These are phyloP conservation scores for Curvularia verruculosa DNA, from an alignment of 2,329 filamentous ascomycete species.

Conservation along the genomic window DNA sequence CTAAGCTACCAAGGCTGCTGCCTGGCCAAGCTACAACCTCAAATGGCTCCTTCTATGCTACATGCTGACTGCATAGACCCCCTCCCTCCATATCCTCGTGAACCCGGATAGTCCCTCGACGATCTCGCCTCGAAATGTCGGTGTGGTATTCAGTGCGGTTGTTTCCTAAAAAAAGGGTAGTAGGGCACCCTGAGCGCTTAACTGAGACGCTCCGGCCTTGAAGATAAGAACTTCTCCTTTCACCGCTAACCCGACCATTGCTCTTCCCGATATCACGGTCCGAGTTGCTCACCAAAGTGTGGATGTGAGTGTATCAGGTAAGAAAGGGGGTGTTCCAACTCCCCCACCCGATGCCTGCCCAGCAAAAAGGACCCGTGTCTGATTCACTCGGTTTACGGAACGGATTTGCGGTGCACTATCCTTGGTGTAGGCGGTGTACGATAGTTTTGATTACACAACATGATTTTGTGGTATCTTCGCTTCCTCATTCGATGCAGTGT, in stretches of 20 bases:
- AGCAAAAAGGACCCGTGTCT: not conserved
- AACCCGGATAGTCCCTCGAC: not conserved
- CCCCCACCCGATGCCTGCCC: not conserved
- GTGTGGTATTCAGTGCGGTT: not conserved
- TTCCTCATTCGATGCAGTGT: not conserved
- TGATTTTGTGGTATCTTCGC: not conserved
- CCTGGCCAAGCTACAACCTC: not conserved
- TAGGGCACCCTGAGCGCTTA: not conserved
- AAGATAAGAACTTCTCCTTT: not conserved
- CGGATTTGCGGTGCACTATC: not conserved
- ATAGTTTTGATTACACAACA: not conserved
- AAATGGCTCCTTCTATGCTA: not conserved
- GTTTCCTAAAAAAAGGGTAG: not conserved
- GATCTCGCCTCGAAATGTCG: not conserved
- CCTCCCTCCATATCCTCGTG: not conserved
- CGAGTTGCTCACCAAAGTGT: not conserved
- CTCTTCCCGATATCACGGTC: not conserved
- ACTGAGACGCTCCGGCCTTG: not conserved
- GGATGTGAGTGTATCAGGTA: not conserved
- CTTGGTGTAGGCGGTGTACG: not conserved
- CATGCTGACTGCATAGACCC: not conserved
- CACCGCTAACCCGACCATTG: not conserved
- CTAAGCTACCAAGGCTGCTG: not conserved
- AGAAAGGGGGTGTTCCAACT: not conserved
- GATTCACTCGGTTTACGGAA: not conserved